Evolutionary conservation across 2,329 filamentous ascomycete species (phyloP).

Genomic region (Fusarium continuum): DNA sequence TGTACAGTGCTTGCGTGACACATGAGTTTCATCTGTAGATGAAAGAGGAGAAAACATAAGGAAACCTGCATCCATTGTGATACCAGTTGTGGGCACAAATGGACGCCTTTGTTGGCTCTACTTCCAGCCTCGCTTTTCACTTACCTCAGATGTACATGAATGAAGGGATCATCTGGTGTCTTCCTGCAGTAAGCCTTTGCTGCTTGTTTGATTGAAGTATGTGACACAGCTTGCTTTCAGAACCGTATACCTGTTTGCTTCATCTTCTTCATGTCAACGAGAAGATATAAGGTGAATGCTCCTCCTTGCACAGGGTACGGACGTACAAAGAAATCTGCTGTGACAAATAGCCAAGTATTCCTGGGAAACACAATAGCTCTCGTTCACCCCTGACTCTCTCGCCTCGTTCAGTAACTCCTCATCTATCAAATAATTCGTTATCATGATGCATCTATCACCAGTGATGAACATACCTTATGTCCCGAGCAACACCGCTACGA

Average conservation of each 20-base stretch:
- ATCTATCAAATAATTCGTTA: neutral
- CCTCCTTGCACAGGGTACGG: neutral
- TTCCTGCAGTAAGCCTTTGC: neutral
- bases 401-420: neutral
- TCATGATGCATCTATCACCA: constrained; percentile 21
- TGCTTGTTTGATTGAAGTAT: neutral
- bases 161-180: neutral
- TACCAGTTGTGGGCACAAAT: neutral
- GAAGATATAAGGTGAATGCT: neutral
- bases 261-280: neutral
- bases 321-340: neutral
- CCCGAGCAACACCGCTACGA: neutral
- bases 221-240: constrained; percentile 16
- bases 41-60: neutral
- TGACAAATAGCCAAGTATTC: neutral
- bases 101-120: neutral
- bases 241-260: neutral
- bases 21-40: constrained; percentile 14
- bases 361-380: neutral
- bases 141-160: neutral
- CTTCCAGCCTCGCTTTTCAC: neutral
- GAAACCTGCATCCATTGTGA: constrained; percentile 11
- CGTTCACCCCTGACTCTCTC: neutral
- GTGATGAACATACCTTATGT: constrained; percentile 24
- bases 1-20: constrained; percentile 13